Evolutionary conservation across 169 alveolate genomes (phyloP), one percentile per base, ranked within the genome.

Genomic region (Plasmodium coatneyi): DNA sequence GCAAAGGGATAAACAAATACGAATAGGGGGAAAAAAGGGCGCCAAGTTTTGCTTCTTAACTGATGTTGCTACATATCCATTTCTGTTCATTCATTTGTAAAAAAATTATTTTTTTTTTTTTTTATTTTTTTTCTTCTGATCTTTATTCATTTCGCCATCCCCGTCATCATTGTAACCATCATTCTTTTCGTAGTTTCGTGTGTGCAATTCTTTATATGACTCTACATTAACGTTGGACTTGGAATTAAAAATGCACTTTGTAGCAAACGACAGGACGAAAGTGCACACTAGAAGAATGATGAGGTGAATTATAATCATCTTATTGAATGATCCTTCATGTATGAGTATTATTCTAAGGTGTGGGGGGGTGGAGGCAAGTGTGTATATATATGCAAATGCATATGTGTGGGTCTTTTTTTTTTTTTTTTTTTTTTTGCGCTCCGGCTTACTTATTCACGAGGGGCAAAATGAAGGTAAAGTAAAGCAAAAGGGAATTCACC

Each of bases 401-500:
- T 7, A 66, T 66, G 36, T 39, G 36, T 66, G 16, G 1, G 36
- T 66, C 0, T 66, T 66, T 25, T 60, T n/a, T 7, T 19, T 56
- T 19, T 56, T n/a, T 2, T 12, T 6, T 60, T 6, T 41, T 19
- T 79, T 41, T 70, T 82, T 16, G 16, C 22, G 6, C 60, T 3
- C 1, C 9, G 30, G n/a, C 28, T 86, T 86, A 86, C 93, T 56
- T 86, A 54, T 86, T 86, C 49, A 34, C 70, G 66, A 86, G 93
- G 80, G 93, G 93, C 25, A 86, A 54, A 54, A 86, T 25, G 46
- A 86, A 86, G 36, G 93, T 86, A 28, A 86, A 86, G 72, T 86
- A 86, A 22, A 70, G 22, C 41, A 86, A 78, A 74, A 86, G 84
- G 22, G 41, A 22, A 28, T 86, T 74, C 79, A 86, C 84, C 60